Conservation (phyloP, 2,329 filamentous ascomycete genomes). For the Epichloe festucae region DNA sequence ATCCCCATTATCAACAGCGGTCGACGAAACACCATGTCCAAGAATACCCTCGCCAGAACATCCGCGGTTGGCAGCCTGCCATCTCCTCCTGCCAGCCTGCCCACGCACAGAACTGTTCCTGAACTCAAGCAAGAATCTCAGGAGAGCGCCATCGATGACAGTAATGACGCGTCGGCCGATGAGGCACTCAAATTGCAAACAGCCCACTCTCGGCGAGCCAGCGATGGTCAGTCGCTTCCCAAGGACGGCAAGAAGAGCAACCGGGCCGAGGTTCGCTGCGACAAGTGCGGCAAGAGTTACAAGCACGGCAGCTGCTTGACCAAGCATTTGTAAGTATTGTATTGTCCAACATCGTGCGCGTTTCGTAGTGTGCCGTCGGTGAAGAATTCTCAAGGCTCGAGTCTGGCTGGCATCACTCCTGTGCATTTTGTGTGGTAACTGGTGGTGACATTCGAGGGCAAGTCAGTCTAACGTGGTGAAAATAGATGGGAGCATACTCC, state of each 20-base stretch:
- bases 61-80: constrained; percentile 40
- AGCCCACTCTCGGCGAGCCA: constrained; percentile 49
- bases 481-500: constrained; percentile 97
- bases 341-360: constrained; percentile 29
- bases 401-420: neutral
- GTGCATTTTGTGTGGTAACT: neutral
- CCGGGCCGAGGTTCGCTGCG: constrained; percentile 81
- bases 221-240: constrained; percentile 71
- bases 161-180: constrained; percentile 42
- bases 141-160: constrained; percentile 58
- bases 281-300: constrained; percentile 98
- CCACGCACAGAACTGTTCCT: constrained; percentile 39
- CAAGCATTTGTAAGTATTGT: constrained; percentile 94
- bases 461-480: constrained; percentile 4
- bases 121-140: constrained; percentile 36
- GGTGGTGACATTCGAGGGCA: neutral
- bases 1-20: constrained; percentile 44
- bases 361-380: neutral
- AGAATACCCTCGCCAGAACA: constrained; percentile 26
- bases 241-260: constrained; percentile 79
- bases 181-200: constrained; percentile 38
- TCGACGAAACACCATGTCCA: constrained; percentile 59
- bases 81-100: constrained; percentile 55
- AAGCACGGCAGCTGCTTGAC: constrained; percentile 99
- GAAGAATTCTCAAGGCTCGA: neutral